Percentiles rank a stretch among this genome's conserved stretches.
Conservation (phyloP, 2,329 filamentous ascomycete genomes). For the Aspergillus eucalypticola region DNA sequence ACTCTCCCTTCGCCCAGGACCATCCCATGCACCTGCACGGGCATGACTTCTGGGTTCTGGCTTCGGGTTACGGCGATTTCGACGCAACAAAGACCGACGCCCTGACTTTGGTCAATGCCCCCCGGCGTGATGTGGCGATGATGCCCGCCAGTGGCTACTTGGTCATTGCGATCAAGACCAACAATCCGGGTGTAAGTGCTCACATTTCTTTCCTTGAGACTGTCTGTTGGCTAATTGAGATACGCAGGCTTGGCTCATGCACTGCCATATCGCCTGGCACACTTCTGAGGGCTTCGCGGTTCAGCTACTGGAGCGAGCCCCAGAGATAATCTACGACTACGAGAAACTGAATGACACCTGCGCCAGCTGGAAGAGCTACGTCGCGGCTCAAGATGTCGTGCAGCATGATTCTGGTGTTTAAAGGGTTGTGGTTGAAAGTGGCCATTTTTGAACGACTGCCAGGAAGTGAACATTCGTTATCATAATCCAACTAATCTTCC, state of each 20-base stretch:
- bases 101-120: slow-evolving; percentile 15
- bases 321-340: slow-evolving; percentile 8
- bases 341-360: slow-evolving; percentile 1
- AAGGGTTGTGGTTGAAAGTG: not conserved
- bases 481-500: no score
- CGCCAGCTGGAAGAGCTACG: slow-evolving; percentile 2
- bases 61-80: slow-evolving; percentile 44
- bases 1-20: not conserved
- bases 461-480: no score
- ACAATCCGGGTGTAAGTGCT: slow-evolving; percentile 13
- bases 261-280: slow-evolving; percentile 16
- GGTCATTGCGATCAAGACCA: slow-evolving; percentile 12
- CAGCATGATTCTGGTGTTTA: not conserved
- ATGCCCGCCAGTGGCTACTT: slow-evolving; percentile 13
- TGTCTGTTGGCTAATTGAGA: no score
- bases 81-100: not conserved
- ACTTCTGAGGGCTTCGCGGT: slow-evolving; percentile 10
- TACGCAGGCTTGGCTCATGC: slow-evolving; percentile 14
- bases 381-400: not conserved
- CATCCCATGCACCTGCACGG: slow-evolving; percentile 52
- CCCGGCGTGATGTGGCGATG: slow-evolving; percentile 15
- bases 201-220: no score
- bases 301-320: slow-evolving; percentile 9
- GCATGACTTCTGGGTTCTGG: slow-evolving; percentile 49
- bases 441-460: no score